Percentiles rank a stretch among this genome's conserved stretches.
Conservation (phyloP, 768 basidiomycete species). For the Panaeolus papilionaceus region DNA sequence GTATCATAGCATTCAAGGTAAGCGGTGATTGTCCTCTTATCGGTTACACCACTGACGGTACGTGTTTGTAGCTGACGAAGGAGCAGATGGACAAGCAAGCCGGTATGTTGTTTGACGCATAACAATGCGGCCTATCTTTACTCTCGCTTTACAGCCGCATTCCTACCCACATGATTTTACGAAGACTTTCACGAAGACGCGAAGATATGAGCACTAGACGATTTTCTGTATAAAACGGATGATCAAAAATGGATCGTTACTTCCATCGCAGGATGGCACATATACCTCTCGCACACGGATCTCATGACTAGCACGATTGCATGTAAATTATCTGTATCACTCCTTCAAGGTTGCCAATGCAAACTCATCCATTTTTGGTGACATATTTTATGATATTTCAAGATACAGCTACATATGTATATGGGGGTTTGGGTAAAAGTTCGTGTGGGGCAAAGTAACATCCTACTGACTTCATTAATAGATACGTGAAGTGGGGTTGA, state of each 20-base stretch:
- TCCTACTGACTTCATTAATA: conserved; percentile 21
- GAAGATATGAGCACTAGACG: background rate
- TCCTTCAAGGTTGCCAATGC: background rate
- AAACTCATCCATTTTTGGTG: background rate
- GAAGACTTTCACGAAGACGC: background rate
- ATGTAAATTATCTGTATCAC: conserved; percentile 11
- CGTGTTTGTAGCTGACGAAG: conserved; percentile 46
- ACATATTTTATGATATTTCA: conserved; percentile 8
- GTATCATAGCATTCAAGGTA: conserved; percentile 86
- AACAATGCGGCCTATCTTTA: background rate
- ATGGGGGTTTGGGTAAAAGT: conserved; percentile 29
- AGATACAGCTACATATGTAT: background rate
- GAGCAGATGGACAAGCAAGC: conserved; percentile 77
- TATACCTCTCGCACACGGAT: conserved; percentile 4
- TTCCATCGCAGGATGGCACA: background rate
- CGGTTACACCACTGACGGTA: background rate
- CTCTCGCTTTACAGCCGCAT: conserved; percentile 10
- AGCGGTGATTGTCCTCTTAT: conserved; percentile 17
- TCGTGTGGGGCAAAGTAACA: background rate
- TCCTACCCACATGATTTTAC: conserved; percentile 16
- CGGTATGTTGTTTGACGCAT: conserved; percentile 43
- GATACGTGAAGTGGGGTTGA: conserved; percentile 8
- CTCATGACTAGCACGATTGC: conserved; percentile 6
- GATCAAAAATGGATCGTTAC: conserved; percentile 22
- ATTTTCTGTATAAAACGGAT: conserved; percentile 13